These are phyloP conservation scores for Rosa rugosa DNA, from an alignment of 306 rosid genomes.

Conservation along the genomic window DNA sequence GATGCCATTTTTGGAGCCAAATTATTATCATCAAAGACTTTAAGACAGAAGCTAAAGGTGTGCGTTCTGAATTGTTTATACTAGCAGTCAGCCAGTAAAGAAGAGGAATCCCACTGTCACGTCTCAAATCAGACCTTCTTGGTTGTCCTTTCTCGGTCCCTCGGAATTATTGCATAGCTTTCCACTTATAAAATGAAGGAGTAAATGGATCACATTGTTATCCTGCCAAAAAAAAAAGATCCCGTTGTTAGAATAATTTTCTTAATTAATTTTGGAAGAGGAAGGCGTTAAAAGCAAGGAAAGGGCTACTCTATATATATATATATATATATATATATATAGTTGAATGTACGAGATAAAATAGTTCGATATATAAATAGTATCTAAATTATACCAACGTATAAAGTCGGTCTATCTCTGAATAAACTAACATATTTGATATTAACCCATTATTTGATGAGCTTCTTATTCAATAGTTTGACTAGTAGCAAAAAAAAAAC, in stretches of 20 bases:
- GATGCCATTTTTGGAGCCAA: constrained; percentile 24
- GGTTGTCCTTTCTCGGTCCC: not conserved
- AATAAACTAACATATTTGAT: no score
- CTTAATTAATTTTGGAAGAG: not conserved
- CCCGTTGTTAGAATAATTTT: not conserved
- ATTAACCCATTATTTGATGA: no score
- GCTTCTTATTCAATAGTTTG: no score
- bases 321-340: no score
- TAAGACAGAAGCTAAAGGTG: not conserved
- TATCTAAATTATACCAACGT: no score
- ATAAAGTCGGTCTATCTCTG: no score
- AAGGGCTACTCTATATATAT: no score
- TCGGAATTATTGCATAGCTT: not conserved
- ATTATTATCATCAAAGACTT: constrained; percentile 17
- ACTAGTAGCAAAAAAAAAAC: no score
- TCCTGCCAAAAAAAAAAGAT: not conserved
- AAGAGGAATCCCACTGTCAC: constrained; percentile 49
- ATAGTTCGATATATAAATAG: no score
- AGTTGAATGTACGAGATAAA: no score
- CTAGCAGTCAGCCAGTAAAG: constrained; percentile 28
- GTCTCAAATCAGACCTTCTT: constrained; percentile 38
- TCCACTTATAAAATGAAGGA: not conserved
- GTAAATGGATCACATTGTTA: not conserved
- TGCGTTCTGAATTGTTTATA: constrained; percentile 1
- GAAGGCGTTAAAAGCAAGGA: not conserved